phyloP scores from a whole-genome alignment of 306 rosid species.

The Lupinus albus region DNA sequence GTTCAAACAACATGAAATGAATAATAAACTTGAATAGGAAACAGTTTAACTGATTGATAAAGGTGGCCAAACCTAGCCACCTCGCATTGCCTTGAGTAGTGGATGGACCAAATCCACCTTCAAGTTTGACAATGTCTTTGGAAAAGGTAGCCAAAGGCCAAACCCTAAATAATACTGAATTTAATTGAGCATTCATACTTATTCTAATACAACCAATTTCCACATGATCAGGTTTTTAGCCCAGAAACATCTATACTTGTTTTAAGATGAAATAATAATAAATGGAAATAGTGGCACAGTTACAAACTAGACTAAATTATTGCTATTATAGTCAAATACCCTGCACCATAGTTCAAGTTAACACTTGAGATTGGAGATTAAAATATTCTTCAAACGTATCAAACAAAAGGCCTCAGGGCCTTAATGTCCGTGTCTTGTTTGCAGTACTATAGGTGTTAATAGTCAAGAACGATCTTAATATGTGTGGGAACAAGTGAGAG shows the following conservation, averaged over 20 bases:
- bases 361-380: no score
- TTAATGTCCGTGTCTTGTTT: no score
- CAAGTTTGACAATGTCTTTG: neutral
- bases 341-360: no score
- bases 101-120: neutral
- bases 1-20: neutral
- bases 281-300: neutral
- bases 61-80: no score
- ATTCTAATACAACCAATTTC: conserved; percentile 12
- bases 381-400: no score
- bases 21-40: neutral
- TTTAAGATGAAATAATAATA: conserved; percentile 17
- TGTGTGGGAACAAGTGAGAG: no score
- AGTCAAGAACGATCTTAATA: no score
- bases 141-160: no score
- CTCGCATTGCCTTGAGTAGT: neutral
- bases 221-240: neutral
- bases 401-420: no score
- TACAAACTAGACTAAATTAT: neutral
- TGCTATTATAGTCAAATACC: no score
- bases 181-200: neutral
- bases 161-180: no score
- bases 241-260: neutral
- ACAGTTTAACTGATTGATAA: neutral
- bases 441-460: no score